Base-by-base conservation (phyloP, 2,329 filamentous ascomycete species). In the Sclerotinia glacialis region DNA sequence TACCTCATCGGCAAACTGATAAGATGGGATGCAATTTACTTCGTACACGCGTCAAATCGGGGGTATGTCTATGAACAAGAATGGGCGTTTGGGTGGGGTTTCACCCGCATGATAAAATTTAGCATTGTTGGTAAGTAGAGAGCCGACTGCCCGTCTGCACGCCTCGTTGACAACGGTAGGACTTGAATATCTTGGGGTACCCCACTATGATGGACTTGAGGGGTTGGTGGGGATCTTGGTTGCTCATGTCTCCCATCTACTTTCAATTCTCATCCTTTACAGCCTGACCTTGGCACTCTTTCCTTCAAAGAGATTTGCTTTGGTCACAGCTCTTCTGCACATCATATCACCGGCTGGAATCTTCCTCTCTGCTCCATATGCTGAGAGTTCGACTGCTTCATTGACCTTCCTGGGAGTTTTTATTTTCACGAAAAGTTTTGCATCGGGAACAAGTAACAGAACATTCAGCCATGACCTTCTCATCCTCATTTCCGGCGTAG, bases 341-440 rank as follows among this genome's bases (percentile, higher is more conserved):
- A 84, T 96, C 65, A 75, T 98, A 59, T 95, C 91, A 0, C 94
- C 95, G 0, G 95, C 91, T 0, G 94, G 94, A 0, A 79, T 97
- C 2, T 98, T 99, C 76, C 84, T 99, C 23, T 93, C 90, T 0
- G 89, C 93, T 0, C 92, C 94, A 0, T 96, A 95, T 77, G 84
- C 87, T 12, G 95, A 99, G 79, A 87, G 90, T 69, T 77, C 89
- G 0, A 97, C 93, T 77, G 88, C 94, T 0, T 81, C 91, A 28
- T 80, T 97, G 44, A 90, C 90, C 50, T 91, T 97, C 73, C 72
- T 83, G 0, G 95, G 92, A 0, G 88, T 87, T 73, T 82, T 90
- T 40, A 76, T 89, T 58, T 95, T 94, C 76, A 84, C 85, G 1
- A 81, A 82, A 54, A 80, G 80, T 73, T 73, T 74, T 76, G 78